Evolutionary conservation across 2,329 filamentous ascomycete genomes (phyloP).

Genomic region (Pezicula neosporulosa): DNA sequence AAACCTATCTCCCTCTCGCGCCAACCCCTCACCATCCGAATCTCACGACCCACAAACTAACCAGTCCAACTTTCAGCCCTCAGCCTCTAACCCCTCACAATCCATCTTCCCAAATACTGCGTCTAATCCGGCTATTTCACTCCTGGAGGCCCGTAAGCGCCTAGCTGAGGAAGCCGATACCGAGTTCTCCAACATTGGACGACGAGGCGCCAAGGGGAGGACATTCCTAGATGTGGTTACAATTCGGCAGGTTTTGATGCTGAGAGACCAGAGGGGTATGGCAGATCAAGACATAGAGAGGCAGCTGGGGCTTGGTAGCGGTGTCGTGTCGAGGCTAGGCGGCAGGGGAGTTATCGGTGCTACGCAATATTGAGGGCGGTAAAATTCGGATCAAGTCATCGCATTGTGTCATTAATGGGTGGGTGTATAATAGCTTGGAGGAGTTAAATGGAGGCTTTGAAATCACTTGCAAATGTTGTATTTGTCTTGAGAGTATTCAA

Average conservation of each 20-base stretch:
- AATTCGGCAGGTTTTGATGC: slow-evolving; percentile 42
- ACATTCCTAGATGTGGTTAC: slow-evolving; percentile 45
- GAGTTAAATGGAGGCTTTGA: too few species aligned
- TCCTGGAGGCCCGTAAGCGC: slow-evolving; percentile 17
- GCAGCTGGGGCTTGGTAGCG: slow-evolving; percentile 40
- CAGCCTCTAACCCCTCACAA: slow-evolving; percentile 17
- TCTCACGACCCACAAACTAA: not conserved
- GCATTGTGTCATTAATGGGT: too few species aligned
- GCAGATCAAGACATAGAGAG: slow-evolving; percentile 40
- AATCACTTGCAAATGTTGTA: too few species aligned
- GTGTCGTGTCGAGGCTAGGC: slow-evolving; percentile 43
- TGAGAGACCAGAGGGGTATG: slow-evolving; percentile 40
- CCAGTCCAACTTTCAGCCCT: slow-evolving; percentile 14
- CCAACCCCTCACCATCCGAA: slow-evolving; percentile 1
- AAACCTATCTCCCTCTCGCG: too few species aligned
- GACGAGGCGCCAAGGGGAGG: slow-evolving; percentile 32
- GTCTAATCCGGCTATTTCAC: slow-evolving; percentile 20
- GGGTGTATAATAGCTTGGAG: too few species aligned
- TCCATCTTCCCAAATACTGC: slow-evolving; percentile 15
- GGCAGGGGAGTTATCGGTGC: slow-evolving; percentile 31
- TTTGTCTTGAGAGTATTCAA: too few species aligned
- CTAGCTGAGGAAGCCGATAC: slow-evolving; percentile 48
- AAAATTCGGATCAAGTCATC: too few species aligned
- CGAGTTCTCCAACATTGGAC: slow-evolving; percentile 44
- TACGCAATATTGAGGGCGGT: not conserved